A percentile compares a stretch with the other conserved stretches of the same genome.
Evolutionary conservation across 352 stramenopile genomes (phyloP).

Genomic region (Pythium sukuiense): DNA sequence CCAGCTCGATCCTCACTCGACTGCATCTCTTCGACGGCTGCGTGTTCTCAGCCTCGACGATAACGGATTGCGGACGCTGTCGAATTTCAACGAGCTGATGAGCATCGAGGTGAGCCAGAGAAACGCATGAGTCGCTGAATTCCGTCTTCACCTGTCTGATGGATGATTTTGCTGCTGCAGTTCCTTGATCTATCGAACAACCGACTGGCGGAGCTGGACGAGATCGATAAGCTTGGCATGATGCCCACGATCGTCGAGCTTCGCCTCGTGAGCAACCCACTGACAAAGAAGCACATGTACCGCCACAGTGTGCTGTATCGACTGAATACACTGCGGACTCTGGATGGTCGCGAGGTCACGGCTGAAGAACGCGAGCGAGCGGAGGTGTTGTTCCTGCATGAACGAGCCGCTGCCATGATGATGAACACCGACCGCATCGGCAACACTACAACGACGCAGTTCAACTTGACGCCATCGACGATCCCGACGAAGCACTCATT

Average conservation of each 20-base stretch:
- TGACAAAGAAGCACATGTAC: slow-evolving; percentile 85
- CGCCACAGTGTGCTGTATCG: slow-evolving; percentile 65
- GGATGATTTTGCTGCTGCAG: slow-evolving; percentile 23
- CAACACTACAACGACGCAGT: slow-evolving; percentile 16
- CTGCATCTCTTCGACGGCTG: slow-evolving; percentile 48
- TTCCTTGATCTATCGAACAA: slow-evolving; percentile 79
- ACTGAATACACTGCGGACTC: slow-evolving; percentile 46
- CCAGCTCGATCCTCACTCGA: slow-evolving; percentile 62
- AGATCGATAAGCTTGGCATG: slow-evolving; percentile 65
- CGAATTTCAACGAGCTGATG: slow-evolving; percentile 63
- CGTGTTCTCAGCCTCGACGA: slow-evolving; percentile 71
- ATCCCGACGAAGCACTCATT: slow-evolving; percentile 38
- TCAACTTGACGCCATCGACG: slow-evolving; percentile 45
- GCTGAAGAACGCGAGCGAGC: slow-evolving; percentile 77
- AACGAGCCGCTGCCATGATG: slow-evolving; percentile 41
- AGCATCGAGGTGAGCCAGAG: slow-evolving; percentile 56
- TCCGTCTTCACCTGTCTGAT: not conserved
- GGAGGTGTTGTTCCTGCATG: slow-evolving; percentile 67
- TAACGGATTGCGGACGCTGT: slow-evolving; percentile 74
- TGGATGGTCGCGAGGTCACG: slow-evolving; percentile 75
- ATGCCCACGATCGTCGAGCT: slow-evolving; percentile 70
- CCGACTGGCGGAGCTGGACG: slow-evolving; percentile 69
- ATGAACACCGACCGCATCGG: slow-evolving; percentile 11
- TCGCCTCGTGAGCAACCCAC: slow-evolving; percentile 62
- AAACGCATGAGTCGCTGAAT: not conserved